These are phyloP conservation scores for Arabis hirsuta DNA, from an alignment of 345 rosid species.

Conservation along the genomic window DNA sequence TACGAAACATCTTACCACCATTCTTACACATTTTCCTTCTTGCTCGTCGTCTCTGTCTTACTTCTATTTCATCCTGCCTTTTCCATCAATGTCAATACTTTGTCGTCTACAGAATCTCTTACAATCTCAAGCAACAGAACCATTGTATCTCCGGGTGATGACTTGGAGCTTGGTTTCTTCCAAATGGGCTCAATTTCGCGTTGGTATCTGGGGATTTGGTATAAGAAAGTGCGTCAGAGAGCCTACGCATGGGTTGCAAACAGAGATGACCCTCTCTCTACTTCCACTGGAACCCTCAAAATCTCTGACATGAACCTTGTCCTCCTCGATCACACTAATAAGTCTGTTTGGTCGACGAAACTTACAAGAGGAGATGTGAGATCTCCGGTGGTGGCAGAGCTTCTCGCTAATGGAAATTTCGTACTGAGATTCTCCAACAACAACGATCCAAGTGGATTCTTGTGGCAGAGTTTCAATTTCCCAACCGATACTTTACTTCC, in stretches of 20 bases:
- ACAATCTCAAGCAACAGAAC: constrained; percentile 45
- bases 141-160: constrained; percentile 54
- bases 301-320: constrained; percentile 42
- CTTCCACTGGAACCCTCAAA: constrained; percentile 48
- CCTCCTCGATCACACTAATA: constrained; percentile 57
- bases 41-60: no score
- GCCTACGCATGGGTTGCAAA: constrained; percentile 84
- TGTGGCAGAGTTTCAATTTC: no score
- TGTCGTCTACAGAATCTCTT: constrained; percentile 45
- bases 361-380: no score
- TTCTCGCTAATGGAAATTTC: no score
- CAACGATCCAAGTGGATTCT: no score
- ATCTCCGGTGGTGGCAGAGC: no score
- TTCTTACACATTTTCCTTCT: constrained; percentile 21
- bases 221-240: constrained; percentile 50
- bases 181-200: no score
- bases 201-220: constrained; percentile 77
- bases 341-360: no score
- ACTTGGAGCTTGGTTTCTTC: constrained; percentile 74
- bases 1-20: constrained; percentile 6
- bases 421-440: no score
- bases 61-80: constrained; percentile 29
- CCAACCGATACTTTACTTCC: no score
- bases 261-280: constrained; percentile 60
- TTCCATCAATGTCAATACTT: constrained; percentile 43